Evolutionary conservation across 164 flowering plant genomes (phyloP), one percentile per base, ranked within the genome.

Genomic region (Brasenia schreberi): DNA sequence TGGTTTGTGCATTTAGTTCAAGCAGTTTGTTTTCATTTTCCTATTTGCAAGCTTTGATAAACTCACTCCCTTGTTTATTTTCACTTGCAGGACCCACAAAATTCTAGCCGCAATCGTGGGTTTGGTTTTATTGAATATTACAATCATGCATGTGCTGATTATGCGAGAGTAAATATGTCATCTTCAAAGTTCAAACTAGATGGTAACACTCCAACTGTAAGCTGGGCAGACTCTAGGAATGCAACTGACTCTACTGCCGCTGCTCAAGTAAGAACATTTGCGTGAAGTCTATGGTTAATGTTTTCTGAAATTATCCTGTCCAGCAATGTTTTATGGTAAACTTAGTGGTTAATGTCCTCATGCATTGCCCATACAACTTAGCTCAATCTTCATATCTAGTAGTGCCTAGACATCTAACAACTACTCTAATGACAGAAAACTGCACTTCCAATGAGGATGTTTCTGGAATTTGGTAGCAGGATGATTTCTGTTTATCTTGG

Each of bases 91-190:
- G 99, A 95, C 80, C 96, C 96, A 69, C 88, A 80, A 79, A 86
- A 80, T 76, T 79, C 96, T 60, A 70, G 73, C 64, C 90, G 94
- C 45, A 95, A 95, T 66, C 94, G 97, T 67, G 99, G 98, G 19
- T 95, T 88, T 88, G 97, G 97, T 71, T 95, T 95, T 65, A 70
- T 95, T 56, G 90, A 90, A 73, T 95, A 87, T 71, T 90, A 92
- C 83, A 95, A 95, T 73, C 86, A 85, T 83, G 97, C 96, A 6
- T 95, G 99, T 86, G 99, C 99, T 70, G 99, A 95, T 68, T 95
- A 87, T 80, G 84, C 96, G 23, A 84, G 96, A 73, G 90, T 86
- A 75, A 87, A 90, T 67, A 87, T 95, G 97, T 71, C 84, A 44
- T 78, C 63, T 76, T 67, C 83, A 19, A 84, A 67, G 59, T 88